phyloP scores from a whole-genome alignment of 371 early-diverging fungal genomes.

The Mycotypha africana region DNA sequence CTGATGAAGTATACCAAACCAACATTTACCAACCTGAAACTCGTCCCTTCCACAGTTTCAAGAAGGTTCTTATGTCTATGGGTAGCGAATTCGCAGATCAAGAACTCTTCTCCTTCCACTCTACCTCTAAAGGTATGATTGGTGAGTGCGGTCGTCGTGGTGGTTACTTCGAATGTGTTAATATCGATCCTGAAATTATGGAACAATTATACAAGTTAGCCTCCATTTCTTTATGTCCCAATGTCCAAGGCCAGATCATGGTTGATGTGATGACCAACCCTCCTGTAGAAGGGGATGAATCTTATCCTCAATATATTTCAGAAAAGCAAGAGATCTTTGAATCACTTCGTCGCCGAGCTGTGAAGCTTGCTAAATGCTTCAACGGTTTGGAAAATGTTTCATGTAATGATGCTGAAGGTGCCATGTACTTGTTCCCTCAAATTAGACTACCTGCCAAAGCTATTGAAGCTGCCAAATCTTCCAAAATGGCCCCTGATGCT shows the following conservation, averaged over 20 bases:
- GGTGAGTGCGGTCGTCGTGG: conserved; percentile 98
- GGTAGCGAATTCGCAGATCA: conserved; percentile 37
- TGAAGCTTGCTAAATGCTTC: conserved; percentile 70
- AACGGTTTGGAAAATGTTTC: conserved; percentile 80
- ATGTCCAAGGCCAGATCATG: conserved; percentile 79
- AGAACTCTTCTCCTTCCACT: conserved; percentile 95
- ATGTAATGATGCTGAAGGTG: conserved; percentile 88
- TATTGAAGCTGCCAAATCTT: conserved; percentile 66
- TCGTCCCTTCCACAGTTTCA: conserved; percentile 93
- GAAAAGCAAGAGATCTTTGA: conserved; percentile 76
- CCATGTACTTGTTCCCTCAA: conserved; percentile 95
- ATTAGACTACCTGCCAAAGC: conserved; percentile 72
- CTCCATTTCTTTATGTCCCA: conserved; percentile 89
- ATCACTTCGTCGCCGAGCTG: conserved; percentile 78
- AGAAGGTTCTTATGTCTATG: conserved; percentile 72
- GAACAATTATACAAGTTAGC: conserved; percentile 91
- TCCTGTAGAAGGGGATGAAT: conserved; percentile 74
- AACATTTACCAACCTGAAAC: conserved; percentile 80
- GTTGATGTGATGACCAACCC: conserved; percentile 95
- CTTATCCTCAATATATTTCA: conserved; percentile 66
- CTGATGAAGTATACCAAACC: conserved; percentile 98
- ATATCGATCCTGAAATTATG: conserved; percentile 69
- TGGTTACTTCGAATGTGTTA: conserved; percentile 93
- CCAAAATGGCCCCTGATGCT: conserved; percentile 72
- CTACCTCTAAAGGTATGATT: conserved; percentile 95